These are phyloP conservation scores for Tricholoma furcatifolium DNA, from an alignment of 768 basidiomycete species.

Conservation along the genomic window DNA sequence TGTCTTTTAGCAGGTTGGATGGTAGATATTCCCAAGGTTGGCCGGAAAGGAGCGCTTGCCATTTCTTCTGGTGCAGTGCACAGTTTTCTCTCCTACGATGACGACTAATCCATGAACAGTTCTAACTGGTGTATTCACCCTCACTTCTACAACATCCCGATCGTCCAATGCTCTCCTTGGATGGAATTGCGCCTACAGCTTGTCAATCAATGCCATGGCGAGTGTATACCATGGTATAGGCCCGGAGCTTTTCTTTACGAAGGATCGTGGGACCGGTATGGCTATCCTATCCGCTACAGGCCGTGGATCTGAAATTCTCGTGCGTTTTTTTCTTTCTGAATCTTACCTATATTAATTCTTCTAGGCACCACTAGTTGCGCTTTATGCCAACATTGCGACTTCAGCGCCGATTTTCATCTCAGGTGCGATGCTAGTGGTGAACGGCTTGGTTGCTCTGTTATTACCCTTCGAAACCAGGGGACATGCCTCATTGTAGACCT, in stretches of 20 bases:
- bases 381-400: constrained; percentile 63
- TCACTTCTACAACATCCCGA: constrained; percentile 69
- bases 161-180: constrained; percentile 67
- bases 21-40: constrained; percentile 63
- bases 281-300: constrained; percentile 58
- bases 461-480: constrained; percentile 77
- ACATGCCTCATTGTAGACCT: constrained; percentile 57
- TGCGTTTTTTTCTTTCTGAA: constrained; percentile 27
- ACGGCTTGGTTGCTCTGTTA: constrained; percentile 57
- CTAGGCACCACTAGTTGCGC: constrained; percentile 70
- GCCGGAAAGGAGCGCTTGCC: constrained; percentile 65
- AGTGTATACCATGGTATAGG: constrained; percentile 72
- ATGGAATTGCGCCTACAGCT: constrained; percentile 78
- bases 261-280: constrained; percentile 73
- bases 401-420: constrained; percentile 73
- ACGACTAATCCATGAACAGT: too few relatives aligned
- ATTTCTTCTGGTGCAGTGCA: constrained; percentile 56
- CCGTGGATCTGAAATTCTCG: constrained; percentile 70
- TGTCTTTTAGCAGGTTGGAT: constrained; percentile 71
- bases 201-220: constrained; percentile 71
- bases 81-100: neutral
- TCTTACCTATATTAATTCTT: neutral
- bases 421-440: constrained; percentile 59
- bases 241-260: constrained; percentile 69
- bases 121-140: constrained; percentile 74